Percentiles rank a stretch among this genome's conserved stretches.
Conservation (phyloP, 2,329 filamentous ascomycete species). For the Colletotrichum horii region DNA sequence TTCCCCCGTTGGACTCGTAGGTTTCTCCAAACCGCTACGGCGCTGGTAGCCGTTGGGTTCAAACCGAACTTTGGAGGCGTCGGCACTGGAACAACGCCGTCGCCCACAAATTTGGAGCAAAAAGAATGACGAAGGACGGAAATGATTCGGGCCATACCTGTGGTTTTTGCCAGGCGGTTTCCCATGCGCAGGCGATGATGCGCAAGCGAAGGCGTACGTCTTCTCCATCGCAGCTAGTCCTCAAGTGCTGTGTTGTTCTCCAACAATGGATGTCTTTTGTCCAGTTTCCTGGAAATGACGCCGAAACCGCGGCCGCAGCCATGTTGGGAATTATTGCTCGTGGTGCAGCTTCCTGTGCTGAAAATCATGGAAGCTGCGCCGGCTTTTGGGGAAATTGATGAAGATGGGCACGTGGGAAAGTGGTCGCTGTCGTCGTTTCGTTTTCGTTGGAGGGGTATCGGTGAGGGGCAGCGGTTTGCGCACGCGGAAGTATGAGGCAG, state of each 20-base stretch:
- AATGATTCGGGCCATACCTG: constrained; percentile 24
- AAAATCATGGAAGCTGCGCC: constrained; percentile 58
- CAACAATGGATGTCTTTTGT: constrained; percentile 45
- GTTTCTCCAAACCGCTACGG: background rate
- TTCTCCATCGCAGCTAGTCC: constrained; percentile 40
- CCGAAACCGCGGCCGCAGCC: constrained; percentile 57
- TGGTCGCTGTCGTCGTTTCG: constrained; percentile 11
- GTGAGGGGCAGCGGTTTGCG: background rate
- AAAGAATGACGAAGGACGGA: constrained; percentile 6
- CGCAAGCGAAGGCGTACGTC: constrained; percentile 23
- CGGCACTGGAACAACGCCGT: constrained; percentile 1
- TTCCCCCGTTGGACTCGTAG: background rate
- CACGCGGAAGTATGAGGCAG: background rate
- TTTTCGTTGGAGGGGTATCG: background rate
- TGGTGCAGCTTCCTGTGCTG: constrained; percentile 43
- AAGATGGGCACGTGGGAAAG: background rate
- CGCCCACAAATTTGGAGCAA: constrained; percentile 6
- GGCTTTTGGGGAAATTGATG: constrained; percentile 4
- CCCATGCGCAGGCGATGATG: constrained; percentile 39
- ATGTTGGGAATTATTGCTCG: constrained; percentile 56
- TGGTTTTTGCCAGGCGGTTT: constrained; percentile 26
- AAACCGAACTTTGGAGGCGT: background rate
- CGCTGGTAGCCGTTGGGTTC: constrained; percentile 1
- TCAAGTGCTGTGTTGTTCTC: constrained; percentile 35
- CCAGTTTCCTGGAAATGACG: constrained; percentile 43